Evolutionary conservation across 2,329 filamentous ascomycete genomes (phyloP), one percentile per base, ranked within the genome.

Genomic region (Boeremia exigua): DNA sequence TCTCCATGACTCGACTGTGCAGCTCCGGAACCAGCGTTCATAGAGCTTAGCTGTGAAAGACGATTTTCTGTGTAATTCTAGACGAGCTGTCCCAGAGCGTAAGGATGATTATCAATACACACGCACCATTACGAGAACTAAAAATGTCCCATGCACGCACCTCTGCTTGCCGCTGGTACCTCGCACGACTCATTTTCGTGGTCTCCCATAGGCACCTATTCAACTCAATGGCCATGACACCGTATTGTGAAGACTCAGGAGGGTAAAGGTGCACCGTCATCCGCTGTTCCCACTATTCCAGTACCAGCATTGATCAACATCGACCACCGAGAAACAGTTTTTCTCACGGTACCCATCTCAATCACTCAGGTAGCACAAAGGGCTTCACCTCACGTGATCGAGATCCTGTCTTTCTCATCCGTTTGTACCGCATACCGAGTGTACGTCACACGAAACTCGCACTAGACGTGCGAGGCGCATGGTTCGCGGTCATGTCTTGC

Each of bases 401-500:
- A 33, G 19, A 23, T 34, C 23, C 17, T 53, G 39, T 32, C 30
- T 34, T 30, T 27, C 34, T 19, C n/a, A 28, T 14, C 29, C 11
- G 15, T 12, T 9, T 15, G 3, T 19, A 11, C 7, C 14, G 43
- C 37, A 17, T 14, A 36, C 39, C 28, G 28, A 34, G 25, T 36
- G 4, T 50, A 17, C 25, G 42, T 56, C 30, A 25, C 47, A 51
- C 53, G 43, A 29, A n/a, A n/a, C 12, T 29, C 32, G 36, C 14
- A 47, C 33, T 43, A 3, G n/a, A 37, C 27, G 30, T 28, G 29
- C 34, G 12, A 34, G 37, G 46, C 40, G 46, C 52, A 50, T 46
- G 29, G 15, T 32, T 44, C 10, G 29, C 29, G 28, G 10, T 43
- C 32, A 50, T 50, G 47, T 40, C 36, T 46, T 14, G 53, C 47